Conservation (phyloP, 495 filamentous ascomycete genomes). For the Tuber umbilicatum region DNA sequence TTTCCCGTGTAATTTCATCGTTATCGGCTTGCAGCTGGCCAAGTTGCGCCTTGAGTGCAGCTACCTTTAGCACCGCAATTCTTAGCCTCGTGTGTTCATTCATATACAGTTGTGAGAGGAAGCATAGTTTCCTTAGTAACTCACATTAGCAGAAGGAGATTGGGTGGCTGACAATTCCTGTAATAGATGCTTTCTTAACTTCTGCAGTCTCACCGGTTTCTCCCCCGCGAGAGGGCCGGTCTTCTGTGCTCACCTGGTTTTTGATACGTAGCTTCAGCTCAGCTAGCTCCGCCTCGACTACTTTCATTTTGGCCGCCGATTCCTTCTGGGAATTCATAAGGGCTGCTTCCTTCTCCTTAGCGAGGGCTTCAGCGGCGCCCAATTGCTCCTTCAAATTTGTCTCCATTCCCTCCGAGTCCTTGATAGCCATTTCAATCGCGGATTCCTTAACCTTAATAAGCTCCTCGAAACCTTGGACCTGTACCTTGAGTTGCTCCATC, state of each 20-base stretch:
- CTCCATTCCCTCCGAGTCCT: slow-evolving; percentile 19
- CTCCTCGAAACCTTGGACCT: slow-evolving; percentile 22
- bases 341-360: slow-evolving; percentile 31
- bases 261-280: slow-evolving; percentile 57
- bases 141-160: slow-evolving; percentile 33
- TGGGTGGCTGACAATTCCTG: slow-evolving; percentile 40
- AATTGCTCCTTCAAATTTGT: slow-evolving; percentile 28
- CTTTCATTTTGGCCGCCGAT: slow-evolving; percentile 23
- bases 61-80: slow-evolving; percentile 26
- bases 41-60: slow-evolving; percentile 24
- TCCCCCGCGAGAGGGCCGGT: slow-evolving; percentile 31
- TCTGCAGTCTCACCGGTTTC: slow-evolving; percentile 20
- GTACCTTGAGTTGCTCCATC: slow-evolving; percentile 17
- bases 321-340: slow-evolving; percentile 26
- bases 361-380: slow-evolving; percentile 28
- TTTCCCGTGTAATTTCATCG: slow-evolving; percentile 30
- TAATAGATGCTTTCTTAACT: slow-evolving; percentile 38
- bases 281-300: slow-evolving; percentile 51
- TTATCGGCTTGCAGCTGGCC: slow-evolving; percentile 29
- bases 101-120: slow-evolving; percentile 9
- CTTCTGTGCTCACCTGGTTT: slow-evolving; percentile 58
- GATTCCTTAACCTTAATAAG: slow-evolving; percentile 24
- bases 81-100: slow-evolving; percentile 19
- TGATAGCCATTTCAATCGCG: slow-evolving; percentile 21
- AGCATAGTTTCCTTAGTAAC: slow-evolving; percentile 27